Percentiles rank a stretch among this genome's conserved stretches.
These are phyloP conservation scores for Pythium folliculosum DNA, from an alignment of 352 stramenopile species.

Conservation along the genomic window DNA sequence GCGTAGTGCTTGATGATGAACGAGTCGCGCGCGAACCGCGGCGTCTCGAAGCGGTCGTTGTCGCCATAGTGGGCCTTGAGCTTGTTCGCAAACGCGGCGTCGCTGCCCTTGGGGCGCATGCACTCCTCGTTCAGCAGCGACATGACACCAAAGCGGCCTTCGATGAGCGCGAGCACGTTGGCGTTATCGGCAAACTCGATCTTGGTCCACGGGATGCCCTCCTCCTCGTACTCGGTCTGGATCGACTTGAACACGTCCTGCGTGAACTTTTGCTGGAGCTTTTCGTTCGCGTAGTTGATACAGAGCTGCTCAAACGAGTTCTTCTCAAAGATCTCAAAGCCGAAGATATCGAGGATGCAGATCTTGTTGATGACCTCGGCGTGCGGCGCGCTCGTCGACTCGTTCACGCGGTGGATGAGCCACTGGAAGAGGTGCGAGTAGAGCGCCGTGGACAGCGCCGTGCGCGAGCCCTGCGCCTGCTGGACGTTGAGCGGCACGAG, in stretches of 20 bases:
- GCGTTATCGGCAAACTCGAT: slow-evolving; percentile 93
- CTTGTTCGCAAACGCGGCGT: slow-evolving; percentile 87
- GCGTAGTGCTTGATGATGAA: slow-evolving; percentile 98
- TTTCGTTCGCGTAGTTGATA: slow-evolving; percentile 97
- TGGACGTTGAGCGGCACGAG: slow-evolving; percentile 84
- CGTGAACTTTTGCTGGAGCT: slow-evolving; percentile 93
- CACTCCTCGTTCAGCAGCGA: slow-evolving; percentile 94
- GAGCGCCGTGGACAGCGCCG: slow-evolving; percentile 77
- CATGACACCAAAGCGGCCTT: slow-evolving; percentile 88
- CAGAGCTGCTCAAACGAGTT: slow-evolving; percentile 98
- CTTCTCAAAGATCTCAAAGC: slow-evolving; percentile 96
- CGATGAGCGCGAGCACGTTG: slow-evolving; percentile 90
- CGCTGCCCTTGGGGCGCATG: slow-evolving; percentile 87
- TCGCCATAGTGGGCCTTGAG: slow-evolving; percentile 87
- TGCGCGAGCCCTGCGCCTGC: slow-evolving; percentile 77
- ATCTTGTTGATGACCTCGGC: slow-evolving; percentile 68
- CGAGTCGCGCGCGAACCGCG: slow-evolving; percentile 78
- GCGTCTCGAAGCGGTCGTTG: slow-evolving; percentile 86
- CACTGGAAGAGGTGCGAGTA: slow-evolving; percentile 97
- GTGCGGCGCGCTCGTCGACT: slow-evolving; percentile 65
- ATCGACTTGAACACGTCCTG: slow-evolving; percentile 95
- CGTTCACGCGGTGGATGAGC: slow-evolving; percentile 91
- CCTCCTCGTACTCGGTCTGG: slow-evolving; percentile 95
- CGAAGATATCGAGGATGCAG: slow-evolving; percentile 97
- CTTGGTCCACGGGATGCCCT: slow-evolving; percentile 91